Evolutionary conservation across 805 yeast species (phyloP).

Genomic region (Tetrapisispora phaffii): DNA sequence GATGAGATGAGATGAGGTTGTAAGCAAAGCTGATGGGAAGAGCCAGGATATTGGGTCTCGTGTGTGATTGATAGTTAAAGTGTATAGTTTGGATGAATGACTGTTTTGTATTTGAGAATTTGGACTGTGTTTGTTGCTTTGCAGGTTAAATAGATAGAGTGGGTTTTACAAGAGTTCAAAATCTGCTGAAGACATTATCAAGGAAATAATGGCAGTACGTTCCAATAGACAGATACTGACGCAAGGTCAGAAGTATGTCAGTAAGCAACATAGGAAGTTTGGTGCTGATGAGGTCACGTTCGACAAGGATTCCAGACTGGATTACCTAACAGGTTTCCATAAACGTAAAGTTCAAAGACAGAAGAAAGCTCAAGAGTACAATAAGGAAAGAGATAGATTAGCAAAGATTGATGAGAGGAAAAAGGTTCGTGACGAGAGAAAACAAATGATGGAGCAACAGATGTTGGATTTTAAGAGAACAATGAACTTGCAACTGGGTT

Average conservation of each 20-base stretch:
- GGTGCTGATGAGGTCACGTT: conserved; percentile 79
- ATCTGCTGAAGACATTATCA: too few relatives aligned
- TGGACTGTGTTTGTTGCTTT: too few relatives aligned
- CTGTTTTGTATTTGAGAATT: too few relatives aligned
- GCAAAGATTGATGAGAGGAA: conserved; percentile 70
- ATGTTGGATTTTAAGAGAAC: conserved; percentile 27
- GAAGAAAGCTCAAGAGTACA: conserved; percentile 70
- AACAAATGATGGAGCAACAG: conserved; percentile 54
- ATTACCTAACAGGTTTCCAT: conserved; percentile 90
- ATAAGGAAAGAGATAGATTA: conserved; percentile 66
- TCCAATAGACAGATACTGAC: conserved; percentile 76
- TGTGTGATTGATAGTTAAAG: too few relatives aligned
- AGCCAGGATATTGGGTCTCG: too few relatives aligned
- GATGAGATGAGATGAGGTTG: not conserved
- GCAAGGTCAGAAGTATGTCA: conserved; percentile 72
- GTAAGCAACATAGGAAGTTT: conserved; percentile 52
- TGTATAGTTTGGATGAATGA: too few relatives aligned
- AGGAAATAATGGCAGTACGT: conserved; percentile 2
- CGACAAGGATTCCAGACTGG: conserved; percentile 68
- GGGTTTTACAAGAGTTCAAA: too few relatives aligned
- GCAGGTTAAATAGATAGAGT: too few relatives aligned
- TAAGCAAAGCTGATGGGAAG: too few relatives aligned
- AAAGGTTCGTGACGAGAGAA: conserved; percentile 50
- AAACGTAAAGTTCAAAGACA: conserved; percentile 83
- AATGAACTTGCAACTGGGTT: conserved; percentile 13